phyloP scores from a whole-genome alignment of 768 basidiomycete genomes.

The Suillus hirtellus region DNA sequence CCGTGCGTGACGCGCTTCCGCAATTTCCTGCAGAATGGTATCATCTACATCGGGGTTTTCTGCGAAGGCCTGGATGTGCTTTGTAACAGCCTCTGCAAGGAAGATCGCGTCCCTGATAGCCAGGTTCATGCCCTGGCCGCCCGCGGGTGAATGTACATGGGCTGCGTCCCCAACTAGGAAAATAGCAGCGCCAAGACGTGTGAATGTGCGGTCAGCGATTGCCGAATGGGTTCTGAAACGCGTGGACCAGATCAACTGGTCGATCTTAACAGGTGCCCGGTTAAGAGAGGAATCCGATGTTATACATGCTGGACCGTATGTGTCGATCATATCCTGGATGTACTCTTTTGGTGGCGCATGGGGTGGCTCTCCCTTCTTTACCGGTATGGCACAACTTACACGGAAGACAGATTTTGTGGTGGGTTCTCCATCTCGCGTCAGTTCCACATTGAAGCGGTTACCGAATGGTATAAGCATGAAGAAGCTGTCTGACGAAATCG shows the following conservation, averaged over 20 bases:
- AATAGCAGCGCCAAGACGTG: conserved; percentile 22
- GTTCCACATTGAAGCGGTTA: neutral
- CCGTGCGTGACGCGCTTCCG: conserved; percentile 35
- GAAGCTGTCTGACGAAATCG: conserved; percentile 29
- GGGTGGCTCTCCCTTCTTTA: conserved; percentile 31
- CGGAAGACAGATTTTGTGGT: conserved; percentile 31
- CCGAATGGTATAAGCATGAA: conserved; percentile 38
- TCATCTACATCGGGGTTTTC: conserved; percentile 24
- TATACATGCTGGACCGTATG: neutral
- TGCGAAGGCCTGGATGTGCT: conserved; percentile 30
- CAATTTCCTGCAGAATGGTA: conserved; percentile 36
- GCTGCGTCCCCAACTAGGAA: conserved; percentile 43
- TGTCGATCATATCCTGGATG: conserved; percentile 5
- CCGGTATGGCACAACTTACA: conserved; percentile 38
- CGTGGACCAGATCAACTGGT: conserved; percentile 40
- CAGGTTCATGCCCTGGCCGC: conserved; percentile 62
- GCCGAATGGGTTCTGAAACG: conserved; percentile 44
- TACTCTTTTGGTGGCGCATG: conserved; percentile 13
- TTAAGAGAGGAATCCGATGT: conserved; percentile 6
- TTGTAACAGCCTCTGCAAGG: conserved; percentile 43
- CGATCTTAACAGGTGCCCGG: conserved; percentile 32
- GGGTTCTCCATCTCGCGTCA: neutral
- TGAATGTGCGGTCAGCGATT: conserved; percentile 38
- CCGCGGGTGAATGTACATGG: conserved; percentile 55
- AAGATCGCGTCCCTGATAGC: conserved; percentile 53